Evolutionary conservation across 345 rosid genomes (phyloP).

Genomic region (Corymbia maculata): DNA sequence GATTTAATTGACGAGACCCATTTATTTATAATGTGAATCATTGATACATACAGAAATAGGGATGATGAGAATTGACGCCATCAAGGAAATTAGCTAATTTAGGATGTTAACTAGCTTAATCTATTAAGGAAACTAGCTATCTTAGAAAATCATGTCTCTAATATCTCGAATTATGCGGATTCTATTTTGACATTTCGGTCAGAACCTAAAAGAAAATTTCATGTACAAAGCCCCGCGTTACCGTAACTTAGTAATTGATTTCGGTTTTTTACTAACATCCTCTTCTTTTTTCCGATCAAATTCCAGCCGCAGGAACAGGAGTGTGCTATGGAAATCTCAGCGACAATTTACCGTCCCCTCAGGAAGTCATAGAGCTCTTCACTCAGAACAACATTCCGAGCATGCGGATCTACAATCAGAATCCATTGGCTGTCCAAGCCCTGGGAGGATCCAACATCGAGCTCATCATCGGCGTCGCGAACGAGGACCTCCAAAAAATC

Average conservation of each 20-base stretch:
- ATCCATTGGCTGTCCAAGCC: slow-evolving; percentile 25
- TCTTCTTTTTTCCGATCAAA: not conserved
- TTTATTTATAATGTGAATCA: not conserved
- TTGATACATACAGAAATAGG: not conserved
- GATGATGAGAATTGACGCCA: not conserved
- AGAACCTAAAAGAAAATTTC: not conserved
- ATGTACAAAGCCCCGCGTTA: not conserved
- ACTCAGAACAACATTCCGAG: slow-evolving; percentile 26
- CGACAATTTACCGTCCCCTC: slow-evolving; percentile 31
- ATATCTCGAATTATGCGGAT: not conserved
- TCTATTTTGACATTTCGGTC: not conserved
- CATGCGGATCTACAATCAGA: slow-evolving; percentile 33
- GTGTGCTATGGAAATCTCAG: slow-evolving; percentile 60
- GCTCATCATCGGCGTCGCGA: slow-evolving; percentile 34
- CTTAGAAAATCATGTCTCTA: not conserved
- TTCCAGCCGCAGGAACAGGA: slow-evolving; percentile 40
- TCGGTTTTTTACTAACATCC: not conserved
- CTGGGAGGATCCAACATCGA: slow-evolving; percentile 42
- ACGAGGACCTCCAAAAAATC: slow-evolving; percentile 8
- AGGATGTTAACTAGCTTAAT: not conserved
- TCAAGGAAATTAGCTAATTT: not conserved
- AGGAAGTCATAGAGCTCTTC: slow-evolving; percentile 38
- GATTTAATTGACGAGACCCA: not conserved
- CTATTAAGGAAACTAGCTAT: not conserved
- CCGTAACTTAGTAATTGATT: not conserved